phyloP scores from a whole-genome alignment of 495 filamentous ascomycete species.

The Choiromyces venosus region DNA sequence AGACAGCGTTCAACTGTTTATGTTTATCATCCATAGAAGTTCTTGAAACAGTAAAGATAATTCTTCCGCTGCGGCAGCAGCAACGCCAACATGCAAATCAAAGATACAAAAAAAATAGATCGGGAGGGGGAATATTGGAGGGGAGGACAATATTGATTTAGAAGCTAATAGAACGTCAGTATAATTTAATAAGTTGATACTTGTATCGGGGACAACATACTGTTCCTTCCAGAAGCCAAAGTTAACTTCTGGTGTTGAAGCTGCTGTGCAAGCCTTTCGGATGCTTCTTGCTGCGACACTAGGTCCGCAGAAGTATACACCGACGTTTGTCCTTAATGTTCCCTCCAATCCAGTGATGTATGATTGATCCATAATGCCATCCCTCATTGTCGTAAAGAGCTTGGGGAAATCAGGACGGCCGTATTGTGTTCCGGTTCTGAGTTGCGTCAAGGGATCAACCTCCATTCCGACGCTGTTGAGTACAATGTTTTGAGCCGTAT shows the following conservation, averaged over 20 bases:
- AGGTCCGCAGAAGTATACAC: conserved; percentile 96
- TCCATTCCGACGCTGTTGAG: conserved; percentile 85
- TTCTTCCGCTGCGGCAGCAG: conserved; percentile 10
- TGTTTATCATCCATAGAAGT: conserved; percentile 11
- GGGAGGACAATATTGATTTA: conserved; percentile 10
- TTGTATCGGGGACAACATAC: conserved; percentile 26
- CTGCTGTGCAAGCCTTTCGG: conserved; percentile 65
- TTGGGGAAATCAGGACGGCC: conserved; percentile 84
- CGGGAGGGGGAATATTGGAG: conserved; percentile 19
- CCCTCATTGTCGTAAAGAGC: conserved; percentile 77
- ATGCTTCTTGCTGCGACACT: conserved; percentile 78
- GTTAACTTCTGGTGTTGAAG: conserved; percentile 67
- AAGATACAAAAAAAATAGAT: conserved; percentile 16
- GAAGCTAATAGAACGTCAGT: conserved; percentile 23
- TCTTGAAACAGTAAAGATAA: conserved; percentile 20
- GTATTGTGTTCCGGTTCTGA: conserved; percentile 87
- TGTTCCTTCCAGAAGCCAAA: conserved; percentile 99
- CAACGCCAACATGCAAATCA: conserved; percentile 11
- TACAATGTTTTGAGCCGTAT: conserved; percentile 93
- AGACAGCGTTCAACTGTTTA: conserved; percentile 23
- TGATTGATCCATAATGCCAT: conserved; percentile 74
- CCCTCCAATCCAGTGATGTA: conserved; percentile 79
- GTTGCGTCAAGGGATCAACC: conserved; percentile 84
- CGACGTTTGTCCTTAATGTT: conserved; percentile 70
- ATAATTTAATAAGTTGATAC: neutral